phyloP scores from a whole-genome alignment of 139 green algal species.

The Coelastrella sp. region DNA sequence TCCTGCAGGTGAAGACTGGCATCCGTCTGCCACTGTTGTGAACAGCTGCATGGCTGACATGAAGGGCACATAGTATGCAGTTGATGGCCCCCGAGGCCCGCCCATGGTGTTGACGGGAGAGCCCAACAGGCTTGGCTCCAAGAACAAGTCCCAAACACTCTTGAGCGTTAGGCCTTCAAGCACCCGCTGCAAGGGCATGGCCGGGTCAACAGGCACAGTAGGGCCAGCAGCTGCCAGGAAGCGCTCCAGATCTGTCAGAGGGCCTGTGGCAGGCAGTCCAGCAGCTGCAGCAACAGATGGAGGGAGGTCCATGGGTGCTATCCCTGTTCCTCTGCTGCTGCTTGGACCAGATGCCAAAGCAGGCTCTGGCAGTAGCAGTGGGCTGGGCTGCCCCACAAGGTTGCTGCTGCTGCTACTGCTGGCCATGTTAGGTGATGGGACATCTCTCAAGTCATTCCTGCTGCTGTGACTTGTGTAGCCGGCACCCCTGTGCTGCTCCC shows the following conservation, averaged over 20 bases:
- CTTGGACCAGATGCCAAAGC: background rate
- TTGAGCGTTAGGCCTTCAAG: conserved; percentile 23
- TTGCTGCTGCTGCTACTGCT: conserved; percentile 20
- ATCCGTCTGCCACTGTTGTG: conserved; percentile 31
- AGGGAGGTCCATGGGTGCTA: background rate
- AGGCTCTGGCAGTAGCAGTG: conserved; percentile 40
- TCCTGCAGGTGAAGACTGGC: background rate
- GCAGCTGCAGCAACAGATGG: conserved; percentile 23
- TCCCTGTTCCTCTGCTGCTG: background rate
- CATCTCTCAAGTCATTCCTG: background rate
- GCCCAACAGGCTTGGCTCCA: conserved; percentile 39
- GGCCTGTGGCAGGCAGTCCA: background rate
- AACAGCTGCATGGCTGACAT: conserved; percentile 86
- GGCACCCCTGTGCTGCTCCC: background rate
- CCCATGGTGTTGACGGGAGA: conserved; percentile 51
- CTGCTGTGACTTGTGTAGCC: background rate
- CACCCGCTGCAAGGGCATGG: conserved; percentile 27
- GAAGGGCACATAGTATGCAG: conserved; percentile 83
- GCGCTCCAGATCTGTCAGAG: conserved; percentile 51
- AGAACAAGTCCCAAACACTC: conserved; percentile 36
- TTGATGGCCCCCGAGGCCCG: conserved; percentile 68
- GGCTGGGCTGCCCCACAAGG: conserved; percentile 30
- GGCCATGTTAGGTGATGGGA: background rate
- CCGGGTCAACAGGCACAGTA: background rate
- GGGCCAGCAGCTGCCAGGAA: conserved; percentile 34